A percentile compares a stretch with the other conserved stretches of the same genome.
These are phyloP conservation scores for Carex parvula DNA, from an alignment of 176 grass and related monocot species.

Conservation along the genomic window DNA sequence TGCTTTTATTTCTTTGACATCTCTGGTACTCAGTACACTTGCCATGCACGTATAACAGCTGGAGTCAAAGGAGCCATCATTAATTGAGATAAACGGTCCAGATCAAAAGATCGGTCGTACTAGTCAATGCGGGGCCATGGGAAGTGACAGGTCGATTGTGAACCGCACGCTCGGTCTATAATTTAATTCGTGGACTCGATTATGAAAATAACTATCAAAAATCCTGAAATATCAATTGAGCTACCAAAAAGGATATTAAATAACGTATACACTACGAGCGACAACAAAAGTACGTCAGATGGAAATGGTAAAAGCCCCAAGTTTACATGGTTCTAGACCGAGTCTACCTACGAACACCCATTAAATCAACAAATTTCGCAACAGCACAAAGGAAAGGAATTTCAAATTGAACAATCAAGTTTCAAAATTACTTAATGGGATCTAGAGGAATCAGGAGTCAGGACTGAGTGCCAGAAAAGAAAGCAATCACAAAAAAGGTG, in stretches of 20 bases:
- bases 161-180: background rate
- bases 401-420: background rate
- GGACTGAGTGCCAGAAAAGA: background rate
- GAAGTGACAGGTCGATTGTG: background rate
- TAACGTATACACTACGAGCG: background rate
- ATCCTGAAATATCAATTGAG: background rate
- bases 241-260: background rate
- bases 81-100: background rate
- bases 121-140: conserved; percentile 3
- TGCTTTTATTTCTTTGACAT: background rate
- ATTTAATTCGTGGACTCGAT: conserved; percentile 4
- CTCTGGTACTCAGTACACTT: background rate
- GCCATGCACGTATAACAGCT: background rate
- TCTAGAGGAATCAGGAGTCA: background rate
- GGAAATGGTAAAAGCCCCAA: background rate
- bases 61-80: background rate
- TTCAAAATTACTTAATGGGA: background rate
- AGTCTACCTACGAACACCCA: background rate
- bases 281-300: background rate
- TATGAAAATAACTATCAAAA: background rate
- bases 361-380: background rate
- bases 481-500: background rate
- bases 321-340: background rate
- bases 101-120: conserved; percentile 20
- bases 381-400: background rate